Percentiles rank a stretch among this genome's conserved stretches.
Conservation (phyloP, 192 early-diverging fungal genomes). For the Podila epigama region DNA sequence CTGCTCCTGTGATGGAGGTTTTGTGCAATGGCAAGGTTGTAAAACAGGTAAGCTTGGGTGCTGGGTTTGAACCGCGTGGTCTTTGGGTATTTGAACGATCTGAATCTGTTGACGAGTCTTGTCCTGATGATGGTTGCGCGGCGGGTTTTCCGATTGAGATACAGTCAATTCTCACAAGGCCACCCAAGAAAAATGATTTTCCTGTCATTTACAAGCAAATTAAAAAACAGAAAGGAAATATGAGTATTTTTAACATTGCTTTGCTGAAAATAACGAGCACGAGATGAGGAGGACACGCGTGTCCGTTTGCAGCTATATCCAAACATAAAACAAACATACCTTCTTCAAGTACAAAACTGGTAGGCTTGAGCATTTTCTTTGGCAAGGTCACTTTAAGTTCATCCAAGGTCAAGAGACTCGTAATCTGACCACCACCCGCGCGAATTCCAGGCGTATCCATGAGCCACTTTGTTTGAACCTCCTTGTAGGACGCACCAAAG, state of each 20-base stretch:
- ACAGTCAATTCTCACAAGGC: conserved; percentile 45
- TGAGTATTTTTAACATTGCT: background rate
- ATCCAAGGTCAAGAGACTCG: conserved; percentile 34
- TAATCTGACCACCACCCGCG: conserved; percentile 3
- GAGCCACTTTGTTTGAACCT: conserved; percentile 23
- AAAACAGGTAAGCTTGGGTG: conserved; percentile 37
- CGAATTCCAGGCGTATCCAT: conserved; percentile 48
- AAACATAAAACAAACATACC: conserved; percentile 11
- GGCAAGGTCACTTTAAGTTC: conserved; percentile 36
- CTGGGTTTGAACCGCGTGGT: conserved; percentile 21
- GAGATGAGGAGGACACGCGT: too few relatives aligned
- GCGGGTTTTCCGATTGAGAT: conserved; percentile 26
- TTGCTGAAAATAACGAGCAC: too few relatives aligned
- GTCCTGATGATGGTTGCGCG: background rate
- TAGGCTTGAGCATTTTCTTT: conserved; percentile 41
- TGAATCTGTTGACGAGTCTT: background rate
- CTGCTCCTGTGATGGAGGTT: conserved; percentile 21
- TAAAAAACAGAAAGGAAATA: background rate
- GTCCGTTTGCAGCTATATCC: background rate
- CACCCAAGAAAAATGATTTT: conserved; percentile 47
- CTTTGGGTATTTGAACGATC: background rate
- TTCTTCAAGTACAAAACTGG: conserved; percentile 43
- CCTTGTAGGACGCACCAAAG: conserved; percentile 19
- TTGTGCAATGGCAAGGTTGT: conserved; percentile 38
- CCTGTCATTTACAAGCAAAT: conserved; percentile 3